These are phyloP conservation scores for Calocera cornea DNA, from an alignment of 768 basidiomycete genomes.

Conservation along the genomic window DNA sequence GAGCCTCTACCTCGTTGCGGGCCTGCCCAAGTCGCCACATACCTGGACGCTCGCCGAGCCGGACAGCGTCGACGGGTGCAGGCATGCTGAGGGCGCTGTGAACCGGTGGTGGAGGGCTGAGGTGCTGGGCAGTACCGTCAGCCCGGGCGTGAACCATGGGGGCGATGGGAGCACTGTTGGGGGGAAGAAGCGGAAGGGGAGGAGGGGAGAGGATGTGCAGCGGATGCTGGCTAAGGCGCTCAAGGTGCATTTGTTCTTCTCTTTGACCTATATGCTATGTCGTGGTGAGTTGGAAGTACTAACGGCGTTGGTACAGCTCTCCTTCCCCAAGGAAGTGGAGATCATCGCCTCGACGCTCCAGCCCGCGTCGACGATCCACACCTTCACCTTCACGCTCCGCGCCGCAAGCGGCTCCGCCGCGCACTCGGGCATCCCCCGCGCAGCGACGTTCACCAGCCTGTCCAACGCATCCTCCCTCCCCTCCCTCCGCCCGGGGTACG, in stretches of 20 bases:
- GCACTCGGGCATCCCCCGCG: neutral
- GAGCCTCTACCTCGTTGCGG: slow-evolving; percentile 27
- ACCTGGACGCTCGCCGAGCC: slow-evolving; percentile 84
- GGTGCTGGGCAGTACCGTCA: slow-evolving; percentile 76
- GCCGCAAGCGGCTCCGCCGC: slow-evolving; percentile 51
- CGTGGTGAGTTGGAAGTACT: neutral
- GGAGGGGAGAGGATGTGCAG: slow-evolving; percentile 58
- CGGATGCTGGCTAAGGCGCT: slow-evolving; percentile 85
- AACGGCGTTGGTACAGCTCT: slow-evolving; percentile 41
- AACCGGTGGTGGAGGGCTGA: slow-evolving; percentile 84
- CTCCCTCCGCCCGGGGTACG: neutral
- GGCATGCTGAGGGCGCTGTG: slow-evolving; percentile 75
- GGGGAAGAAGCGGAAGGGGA: slow-evolving; percentile 42
- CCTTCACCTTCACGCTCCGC: slow-evolving; percentile 77
- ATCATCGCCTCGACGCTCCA: slow-evolving; percentile 90
- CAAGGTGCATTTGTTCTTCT: slow-evolving; percentile 46
- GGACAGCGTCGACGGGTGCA: slow-evolving; percentile 64
- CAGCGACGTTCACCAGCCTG: neutral
- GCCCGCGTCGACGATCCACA: slow-evolving; percentile 83
- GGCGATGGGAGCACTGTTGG: slow-evolving; percentile 6
- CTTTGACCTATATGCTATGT: neutral
- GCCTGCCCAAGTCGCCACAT: slow-evolving; percentile 76
- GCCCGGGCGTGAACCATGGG: slow-evolving; percentile 44
- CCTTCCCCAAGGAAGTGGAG: slow-evolving; percentile 84
- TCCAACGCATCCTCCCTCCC: slow-evolving; percentile 3